Conservation (phyloP, 2,329 filamentous ascomycete species). For the Zopfia rhizophila region DNA sequence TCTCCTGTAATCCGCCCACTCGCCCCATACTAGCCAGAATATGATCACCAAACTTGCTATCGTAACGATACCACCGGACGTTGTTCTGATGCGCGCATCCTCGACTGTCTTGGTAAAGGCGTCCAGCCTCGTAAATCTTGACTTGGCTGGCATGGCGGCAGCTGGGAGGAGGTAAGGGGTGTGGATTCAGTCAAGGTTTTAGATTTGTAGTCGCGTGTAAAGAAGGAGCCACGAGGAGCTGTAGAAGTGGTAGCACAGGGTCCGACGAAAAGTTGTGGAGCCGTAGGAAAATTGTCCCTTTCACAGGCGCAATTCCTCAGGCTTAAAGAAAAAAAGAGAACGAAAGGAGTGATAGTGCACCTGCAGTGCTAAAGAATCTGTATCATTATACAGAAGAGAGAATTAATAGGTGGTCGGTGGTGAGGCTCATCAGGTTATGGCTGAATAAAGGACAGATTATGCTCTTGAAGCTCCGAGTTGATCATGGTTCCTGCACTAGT, state of each 20-base stretch:
- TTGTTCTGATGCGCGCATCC: conserved; percentile 95
- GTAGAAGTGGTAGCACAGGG: background rate
- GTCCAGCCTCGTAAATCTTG: conserved; percentile 94
- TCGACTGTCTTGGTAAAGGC: conserved; percentile 99
- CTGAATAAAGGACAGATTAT: conserved; percentile 48
- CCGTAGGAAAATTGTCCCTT: conserved; percentile 26
- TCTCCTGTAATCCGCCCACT: conserved; percentile 93
- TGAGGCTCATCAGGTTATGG: conserved; percentile 32
- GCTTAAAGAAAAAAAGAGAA: background rate
- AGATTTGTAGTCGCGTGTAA: too few species aligned
- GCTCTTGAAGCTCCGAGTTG: too few species aligned
- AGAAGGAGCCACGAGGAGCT: background rate
- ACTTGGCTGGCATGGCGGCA: conserved; percentile 81
- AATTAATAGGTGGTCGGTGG: conserved; percentile 23
- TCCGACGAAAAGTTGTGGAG: too few species aligned
- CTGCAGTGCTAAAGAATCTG: conserved; percentile 17
- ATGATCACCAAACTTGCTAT: conserved; percentile 90
- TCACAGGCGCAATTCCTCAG: conserved; percentile 15
- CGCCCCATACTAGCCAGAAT: conserved; percentile 88
- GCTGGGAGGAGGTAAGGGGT: conserved; percentile 1
- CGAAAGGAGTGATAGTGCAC: conserved; percentile 25
- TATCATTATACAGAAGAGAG: conserved; percentile 23
- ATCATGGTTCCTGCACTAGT: too few species aligned
- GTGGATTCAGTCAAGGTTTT: background rate
- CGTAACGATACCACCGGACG: conserved; percentile 93